Evolutionary conservation across 257 asterid genomes (phyloP), one percentile per base, ranked within the genome.

Genomic region (Fraxinus americana): DNA sequence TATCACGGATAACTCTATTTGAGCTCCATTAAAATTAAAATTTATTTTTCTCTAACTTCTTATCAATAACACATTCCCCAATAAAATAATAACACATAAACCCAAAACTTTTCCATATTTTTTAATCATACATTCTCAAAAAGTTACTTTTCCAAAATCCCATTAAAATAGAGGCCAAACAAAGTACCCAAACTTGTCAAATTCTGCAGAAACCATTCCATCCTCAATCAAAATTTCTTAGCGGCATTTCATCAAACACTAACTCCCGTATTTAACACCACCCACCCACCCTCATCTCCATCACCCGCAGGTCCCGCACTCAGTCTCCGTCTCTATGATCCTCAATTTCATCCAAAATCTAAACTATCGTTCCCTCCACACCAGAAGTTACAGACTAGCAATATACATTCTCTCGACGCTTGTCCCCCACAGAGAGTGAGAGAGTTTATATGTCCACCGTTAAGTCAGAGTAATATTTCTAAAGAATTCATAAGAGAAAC

Each of bases 241-340:
- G 14, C 21, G 52, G 50, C 74, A 76, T 67, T 76, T 76, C 27
- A 32, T 76, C 80, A 76, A 76, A 76, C 75, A 68, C 27, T 25
- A 19, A 52, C 5, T 16, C 63, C 63, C 23, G 10, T 13, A 52
- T 5, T 52, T 52, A 52, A 16, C 23, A 41, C 48, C 48, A 41
- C 0, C 48, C 48, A 41, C 43, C n/a, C 5, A 50, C 59, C 21
- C 21, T 3, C 59, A 13, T 17, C 59, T 50, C 21, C 25, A 19
- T 19, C 23, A 17, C 23, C 63, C 63, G n/a, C n/a, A n/a, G n/a
- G n/a, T n/a, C n/a, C n/a, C n/a, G 21, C 3, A 4, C 63, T 3
- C 19, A 4, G 9, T 52, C 10, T 52, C 23, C 25, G 63, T 19
- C 9, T 16, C 63, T 52, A 19, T 52, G 25, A 16, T 50, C 21